These are phyloP conservation scores for Zymoseptoria brevis DNA, from an alignment of 2,329 filamentous ascomycete genomes.

Conservation along the genomic window DNA sequence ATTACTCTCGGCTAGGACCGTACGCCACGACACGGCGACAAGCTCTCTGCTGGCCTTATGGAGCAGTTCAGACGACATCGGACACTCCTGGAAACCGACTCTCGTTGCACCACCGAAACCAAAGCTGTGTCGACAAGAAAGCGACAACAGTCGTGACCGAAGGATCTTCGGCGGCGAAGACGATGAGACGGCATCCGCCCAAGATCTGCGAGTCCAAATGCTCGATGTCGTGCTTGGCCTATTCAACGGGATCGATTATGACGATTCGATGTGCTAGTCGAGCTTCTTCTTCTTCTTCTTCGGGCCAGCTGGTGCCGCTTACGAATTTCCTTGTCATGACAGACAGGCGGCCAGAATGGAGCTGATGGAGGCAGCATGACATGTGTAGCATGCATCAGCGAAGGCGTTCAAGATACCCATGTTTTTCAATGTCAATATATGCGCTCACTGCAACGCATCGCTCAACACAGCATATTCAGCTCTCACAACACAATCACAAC, in stretches of 20 bases:
- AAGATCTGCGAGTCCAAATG: constrained; percentile 36
- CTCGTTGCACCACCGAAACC: background rate
- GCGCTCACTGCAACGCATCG: background rate
- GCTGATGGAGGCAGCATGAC: background rate
- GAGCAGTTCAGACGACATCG: background rate
- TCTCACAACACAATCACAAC: constrained; percentile 1
- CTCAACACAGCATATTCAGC: background rate
- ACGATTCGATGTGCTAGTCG: constrained; percentile 17
- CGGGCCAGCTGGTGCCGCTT: background rate
- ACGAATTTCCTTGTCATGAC: background rate
- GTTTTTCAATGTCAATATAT: background rate
- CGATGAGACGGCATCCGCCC: constrained; percentile 29
- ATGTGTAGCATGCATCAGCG: background rate
- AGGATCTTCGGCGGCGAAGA: constrained; percentile 38
- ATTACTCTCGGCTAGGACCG: background rate
- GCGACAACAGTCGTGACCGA: constrained; percentile 12
- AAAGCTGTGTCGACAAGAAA: constrained; percentile 3
- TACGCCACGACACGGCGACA: background rate
- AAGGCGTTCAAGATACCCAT: background rate
- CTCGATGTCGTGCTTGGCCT: constrained; percentile 40
- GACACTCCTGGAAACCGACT: background rate
- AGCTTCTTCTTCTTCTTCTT: background rate
- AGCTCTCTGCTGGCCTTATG: background rate
- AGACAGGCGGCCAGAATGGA: background rate
- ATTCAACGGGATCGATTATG: constrained; percentile 40